Evolutionary conservation across 331 rosid species (phyloP).

Genomic region (Spiraea crenata): DNA sequence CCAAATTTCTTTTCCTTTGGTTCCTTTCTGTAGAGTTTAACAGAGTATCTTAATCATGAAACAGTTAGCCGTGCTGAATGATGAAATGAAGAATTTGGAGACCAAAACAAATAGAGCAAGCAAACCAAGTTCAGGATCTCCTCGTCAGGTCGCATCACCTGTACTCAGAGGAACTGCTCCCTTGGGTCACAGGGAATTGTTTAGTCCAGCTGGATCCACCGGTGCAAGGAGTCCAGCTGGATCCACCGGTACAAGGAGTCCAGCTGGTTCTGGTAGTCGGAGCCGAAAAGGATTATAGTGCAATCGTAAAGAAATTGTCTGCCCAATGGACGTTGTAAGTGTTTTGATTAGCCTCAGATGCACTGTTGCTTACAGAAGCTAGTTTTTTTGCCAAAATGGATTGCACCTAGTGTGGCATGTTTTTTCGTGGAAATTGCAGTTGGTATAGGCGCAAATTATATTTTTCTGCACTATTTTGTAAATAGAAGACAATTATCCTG

Average conservation of each 20-base stretch:
- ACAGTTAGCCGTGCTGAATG: slow-evolving; percentile 62
- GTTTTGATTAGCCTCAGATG: slow-evolving; percentile 18
- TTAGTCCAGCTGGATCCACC: slow-evolving; percentile 29
- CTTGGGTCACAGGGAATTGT: slow-evolving; percentile 43
- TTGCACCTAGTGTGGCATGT: slow-evolving; percentile 4
- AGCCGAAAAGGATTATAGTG: slow-evolving; percentile 59
- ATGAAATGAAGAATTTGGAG: slow-evolving; percentile 70
- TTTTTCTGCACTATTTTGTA: neutral
- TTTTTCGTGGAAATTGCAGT: slow-evolving; percentile 10
- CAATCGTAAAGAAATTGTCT: slow-evolving; percentile 6
- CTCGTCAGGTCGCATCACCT: slow-evolving; percentile 54
- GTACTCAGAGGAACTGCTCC: slow-evolving; percentile 53
- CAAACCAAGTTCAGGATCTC: slow-evolving; percentile 58
- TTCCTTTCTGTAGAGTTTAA: neutral
- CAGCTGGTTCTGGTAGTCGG: slow-evolving; percentile 60
- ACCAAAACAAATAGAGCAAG: slow-evolving; percentile 45
- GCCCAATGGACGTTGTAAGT: slow-evolving; percentile 17
- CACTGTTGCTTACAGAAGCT: neutral
- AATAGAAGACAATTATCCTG: neutral
- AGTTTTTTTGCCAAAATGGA: slow-evolving; percentile 8
- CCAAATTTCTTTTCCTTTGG: neutral
- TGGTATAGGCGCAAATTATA: neutral
- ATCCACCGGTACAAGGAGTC: slow-evolving; percentile 29
- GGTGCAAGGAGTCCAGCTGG: slow-evolving; percentile 37
- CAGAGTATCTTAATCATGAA: neutral